phyloP scores from a whole-genome alignment of 495 filamentous ascomycete species.

The Lichenothelia convexa region DNA sequence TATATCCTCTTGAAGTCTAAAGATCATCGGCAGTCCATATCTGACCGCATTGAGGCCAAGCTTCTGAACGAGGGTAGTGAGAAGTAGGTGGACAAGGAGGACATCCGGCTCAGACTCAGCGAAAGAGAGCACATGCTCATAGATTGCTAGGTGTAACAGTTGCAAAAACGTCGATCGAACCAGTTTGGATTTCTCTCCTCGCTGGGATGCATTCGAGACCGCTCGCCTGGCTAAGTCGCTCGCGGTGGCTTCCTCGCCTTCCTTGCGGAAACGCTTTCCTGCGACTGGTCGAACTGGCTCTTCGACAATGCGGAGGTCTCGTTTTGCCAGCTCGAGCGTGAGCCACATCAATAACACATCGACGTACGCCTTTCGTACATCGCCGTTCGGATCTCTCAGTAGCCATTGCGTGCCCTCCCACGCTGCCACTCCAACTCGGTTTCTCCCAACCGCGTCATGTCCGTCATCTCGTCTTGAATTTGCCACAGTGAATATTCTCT shows the following conservation, averaged over 20 bases:
- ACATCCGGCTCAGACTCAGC: slow-evolving; percentile 53
- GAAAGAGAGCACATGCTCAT: slow-evolving; percentile 61
- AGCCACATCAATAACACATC: slow-evolving; percentile 73
- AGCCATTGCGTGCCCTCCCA: slow-evolving; percentile 92
- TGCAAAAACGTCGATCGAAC: slow-evolving; percentile 48
- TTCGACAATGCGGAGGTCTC: slow-evolving; percentile 42
- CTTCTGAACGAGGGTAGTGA: slow-evolving; percentile 50
- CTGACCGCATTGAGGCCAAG: slow-evolving; percentile 72
- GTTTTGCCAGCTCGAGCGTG: slow-evolving; percentile 52
- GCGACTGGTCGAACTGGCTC: slow-evolving; percentile 27
- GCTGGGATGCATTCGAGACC: slow-evolving; percentile 47
- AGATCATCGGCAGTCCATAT: slow-evolving; percentile 69
- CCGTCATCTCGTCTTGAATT: slow-evolving; percentile 43
- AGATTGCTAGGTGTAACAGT: slow-evolving; percentile 70
- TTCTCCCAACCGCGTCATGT: slow-evolving; percentile 46
- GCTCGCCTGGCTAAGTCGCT: slow-evolving; percentile 37
- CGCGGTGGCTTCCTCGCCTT: slow-evolving; percentile 19
- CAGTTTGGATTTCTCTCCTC: slow-evolving; percentile 37
- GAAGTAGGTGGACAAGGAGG: slow-evolving; percentile 53
- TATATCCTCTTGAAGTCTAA: slow-evolving; percentile 72
- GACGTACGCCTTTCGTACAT: slow-evolving; percentile 64
- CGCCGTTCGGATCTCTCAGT: slow-evolving; percentile 52
- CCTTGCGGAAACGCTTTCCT: slow-evolving; percentile 18
- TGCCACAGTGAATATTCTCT: slow-evolving; percentile 59
- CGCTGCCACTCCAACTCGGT: slow-evolving; percentile 51